Evolutionary conservation across 2,329 filamentous ascomycete genomes (phyloP), one percentile per base, ranked within the genome.

Genomic region (Microdochium paspali): DNA sequence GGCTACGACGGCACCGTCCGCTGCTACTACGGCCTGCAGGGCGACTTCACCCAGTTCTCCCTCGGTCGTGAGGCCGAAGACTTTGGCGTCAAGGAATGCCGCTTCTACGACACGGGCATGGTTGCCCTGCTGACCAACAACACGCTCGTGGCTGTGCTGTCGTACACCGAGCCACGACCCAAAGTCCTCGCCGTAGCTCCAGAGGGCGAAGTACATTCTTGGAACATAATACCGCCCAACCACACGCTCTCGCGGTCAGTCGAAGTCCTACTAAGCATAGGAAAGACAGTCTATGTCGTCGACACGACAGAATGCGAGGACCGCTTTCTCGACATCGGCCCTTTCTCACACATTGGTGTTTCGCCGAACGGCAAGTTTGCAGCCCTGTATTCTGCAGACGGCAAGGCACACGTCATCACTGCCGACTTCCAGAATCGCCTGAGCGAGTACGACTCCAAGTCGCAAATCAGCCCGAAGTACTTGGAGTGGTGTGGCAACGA

Each of bases 401-500:
- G 90, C 49, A 90, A 83, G 55, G 82, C 93, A 20, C 95, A 93
- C 76, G 87, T 98, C 24, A 90, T 97, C 46, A 93, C 88, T 44
- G 91, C 89, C 58, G 91, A 98, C 64, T 97, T 97, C 63, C 90
- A 95, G 62, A 90, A 86, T 59, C 84, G 90, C 49, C 73, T 95
- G 52, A 91, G 90, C 61, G 90, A 97, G 66, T 91, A 97, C 61
- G 83, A 95, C 58, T 91, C 90, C 1, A 84, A 84, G 55, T 90
- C 88, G 10, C 85, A 85, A 63, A 95, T 89, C 4, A 76, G 84
- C 1, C 93, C 93, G 3, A 85, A 88, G 57, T 88, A 93, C 53
- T 77, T 98, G 51, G 85, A 93, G 58, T 98, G 93, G 93, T 98
- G 93, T 64, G 93, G 93, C 4, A 91, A 93, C 58, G 91, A 97